A percentile compares a stretch with the other conserved stretches of the same genome.
Conservation (phyloP, 2,329 filamentous ascomycete species). For the Zymoseptoria pseudotritici region DNA sequence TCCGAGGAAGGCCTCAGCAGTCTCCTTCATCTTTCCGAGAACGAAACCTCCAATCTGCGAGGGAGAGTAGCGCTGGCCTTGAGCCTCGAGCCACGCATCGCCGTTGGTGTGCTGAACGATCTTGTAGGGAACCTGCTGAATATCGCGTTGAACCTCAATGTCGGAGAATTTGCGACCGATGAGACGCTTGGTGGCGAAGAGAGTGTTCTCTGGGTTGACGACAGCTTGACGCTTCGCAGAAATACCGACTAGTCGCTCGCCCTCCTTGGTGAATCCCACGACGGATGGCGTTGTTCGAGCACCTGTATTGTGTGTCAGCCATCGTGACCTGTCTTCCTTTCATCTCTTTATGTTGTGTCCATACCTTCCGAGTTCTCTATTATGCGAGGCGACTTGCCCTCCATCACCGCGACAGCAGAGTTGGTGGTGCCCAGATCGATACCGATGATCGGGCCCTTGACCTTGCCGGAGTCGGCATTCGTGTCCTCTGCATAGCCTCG, state of each 20-base stretch:
- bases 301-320: conserved; percentile 45
- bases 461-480: conserved; percentile 60
- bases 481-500: conserved; percentile 54
- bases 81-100: conserved; percentile 91
- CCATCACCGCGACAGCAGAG: conserved; percentile 95
- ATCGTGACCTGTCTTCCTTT: background rate
- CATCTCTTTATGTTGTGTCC: conserved; percentile 20
- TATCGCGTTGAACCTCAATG: conserved; percentile 86
- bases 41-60: conserved; percentile 98
- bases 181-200: conserved; percentile 97
- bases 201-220: conserved; percentile 96
- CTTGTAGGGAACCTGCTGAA: conserved; percentile 98
- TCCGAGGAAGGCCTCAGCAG: conserved; percentile 84
- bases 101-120: conserved; percentile 95
- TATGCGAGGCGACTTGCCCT: conserved; percentile 90
- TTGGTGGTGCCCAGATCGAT: conserved; percentile 98
- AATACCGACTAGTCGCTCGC: conserved; percentile 92
- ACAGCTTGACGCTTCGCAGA: conserved; percentile 97
- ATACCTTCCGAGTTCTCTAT: conserved; percentile 96
- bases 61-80: conserved; percentile 91
- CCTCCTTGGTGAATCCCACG: conserved; percentile 90
- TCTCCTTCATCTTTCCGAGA: conserved; percentile 99
- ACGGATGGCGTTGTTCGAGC: conserved; percentile 88
- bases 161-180: conserved; percentile 97
- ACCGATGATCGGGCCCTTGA: conserved; percentile 93